phyloP scores from a whole-genome alignment of 2,329 filamentous ascomycete species.

The Malbranchea zuffiana region DNA sequence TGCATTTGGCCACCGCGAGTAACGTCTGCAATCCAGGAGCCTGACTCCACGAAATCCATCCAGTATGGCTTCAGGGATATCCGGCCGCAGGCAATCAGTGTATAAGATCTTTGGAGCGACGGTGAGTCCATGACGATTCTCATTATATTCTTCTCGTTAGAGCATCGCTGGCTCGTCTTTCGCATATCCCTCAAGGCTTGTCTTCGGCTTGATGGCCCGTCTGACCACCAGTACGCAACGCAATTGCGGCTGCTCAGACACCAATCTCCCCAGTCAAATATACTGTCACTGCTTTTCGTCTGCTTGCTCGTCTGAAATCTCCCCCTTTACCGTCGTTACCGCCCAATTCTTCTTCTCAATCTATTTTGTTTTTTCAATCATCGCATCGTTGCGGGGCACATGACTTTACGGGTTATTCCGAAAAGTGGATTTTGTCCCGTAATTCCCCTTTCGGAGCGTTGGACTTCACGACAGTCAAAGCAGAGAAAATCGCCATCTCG shows the following conservation, averaged over 20 bases:
- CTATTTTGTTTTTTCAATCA: not conserved
- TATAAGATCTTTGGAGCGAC: constrained; percentile 28
- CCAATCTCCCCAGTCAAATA: too few species aligned
- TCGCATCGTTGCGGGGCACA: constrained; percentile 2
- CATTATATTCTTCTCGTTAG: constrained; percentile 1
- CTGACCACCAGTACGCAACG: too few species aligned
- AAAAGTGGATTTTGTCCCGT: constrained; percentile 1
- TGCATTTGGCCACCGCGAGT: not conserved
- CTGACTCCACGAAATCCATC: constrained; percentile 1
- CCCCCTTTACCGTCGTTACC: too few species aligned
- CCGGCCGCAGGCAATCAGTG: constrained; percentile 23
- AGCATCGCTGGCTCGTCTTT: too few species aligned
- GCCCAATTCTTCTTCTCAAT: constrained; percentile 1
- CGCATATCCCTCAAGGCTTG: too few species aligned
- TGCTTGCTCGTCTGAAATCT: too few species aligned
- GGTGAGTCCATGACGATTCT: constrained; percentile 22
- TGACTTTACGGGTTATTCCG: constrained; percentile 13
- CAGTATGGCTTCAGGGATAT: constrained; percentile 24
- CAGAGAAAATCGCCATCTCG: not conserved
- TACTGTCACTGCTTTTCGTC: too few species aligned
- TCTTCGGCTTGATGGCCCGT: too few species aligned
- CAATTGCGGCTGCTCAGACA: too few species aligned
- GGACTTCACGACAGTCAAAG: not conserved
- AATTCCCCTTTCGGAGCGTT: not conserved
- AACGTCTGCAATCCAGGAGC: not conserved